phyloP scores from a whole-genome alignment of 2,329 filamentous ascomycete genomes.

The Cladosporium sp. region DNA sequence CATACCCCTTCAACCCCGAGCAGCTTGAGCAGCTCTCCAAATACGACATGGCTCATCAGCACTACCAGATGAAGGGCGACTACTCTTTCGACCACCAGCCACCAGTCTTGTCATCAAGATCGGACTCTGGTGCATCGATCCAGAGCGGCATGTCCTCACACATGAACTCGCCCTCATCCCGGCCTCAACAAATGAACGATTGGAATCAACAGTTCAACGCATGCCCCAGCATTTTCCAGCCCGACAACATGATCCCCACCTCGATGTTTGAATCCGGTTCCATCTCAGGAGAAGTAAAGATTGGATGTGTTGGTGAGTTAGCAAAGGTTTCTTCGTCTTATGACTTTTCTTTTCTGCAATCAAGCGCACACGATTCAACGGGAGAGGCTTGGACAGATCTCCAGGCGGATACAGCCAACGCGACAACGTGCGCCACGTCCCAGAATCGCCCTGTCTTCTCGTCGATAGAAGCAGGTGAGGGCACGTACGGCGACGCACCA shows the following conservation, averaged over 20 bases:
- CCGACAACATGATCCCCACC: constrained; percentile 52
- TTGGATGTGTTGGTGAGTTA: constrained; percentile 54
- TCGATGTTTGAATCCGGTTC: constrained; percentile 54
- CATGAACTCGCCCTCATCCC: constrained; percentile 56
- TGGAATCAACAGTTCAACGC: constrained; percentile 51
- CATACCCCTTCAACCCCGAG: constrained; percentile 40
- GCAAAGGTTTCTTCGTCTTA: constrained; percentile 40
- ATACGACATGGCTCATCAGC: constrained; percentile 36
- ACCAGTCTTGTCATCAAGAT: constrained; percentile 49
- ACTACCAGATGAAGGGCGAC: constrained; percentile 43
- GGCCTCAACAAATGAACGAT: constrained; percentile 63
- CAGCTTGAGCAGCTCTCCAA: constrained; percentile 33
- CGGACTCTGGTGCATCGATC: constrained; percentile 53
- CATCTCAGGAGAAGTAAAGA: not conserved
- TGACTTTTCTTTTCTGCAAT: constrained; percentile 22
- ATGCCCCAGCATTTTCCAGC: constrained; percentile 64
- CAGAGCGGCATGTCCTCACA: constrained; percentile 51
- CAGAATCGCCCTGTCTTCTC: not conserved
- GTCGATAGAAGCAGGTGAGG: not conserved
- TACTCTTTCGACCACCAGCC: constrained; percentile 48
- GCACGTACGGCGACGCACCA: not conserved
- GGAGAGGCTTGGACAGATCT: constrained; percentile 6
- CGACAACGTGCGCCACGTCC: not conserved
- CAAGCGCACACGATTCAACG: not conserved
- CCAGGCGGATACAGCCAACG: constrained; percentile 7